These are phyloP conservation scores for Lipomyces chichibuensis DNA, from an alignment of 805 yeast species.

Conservation along the genomic window DNA sequence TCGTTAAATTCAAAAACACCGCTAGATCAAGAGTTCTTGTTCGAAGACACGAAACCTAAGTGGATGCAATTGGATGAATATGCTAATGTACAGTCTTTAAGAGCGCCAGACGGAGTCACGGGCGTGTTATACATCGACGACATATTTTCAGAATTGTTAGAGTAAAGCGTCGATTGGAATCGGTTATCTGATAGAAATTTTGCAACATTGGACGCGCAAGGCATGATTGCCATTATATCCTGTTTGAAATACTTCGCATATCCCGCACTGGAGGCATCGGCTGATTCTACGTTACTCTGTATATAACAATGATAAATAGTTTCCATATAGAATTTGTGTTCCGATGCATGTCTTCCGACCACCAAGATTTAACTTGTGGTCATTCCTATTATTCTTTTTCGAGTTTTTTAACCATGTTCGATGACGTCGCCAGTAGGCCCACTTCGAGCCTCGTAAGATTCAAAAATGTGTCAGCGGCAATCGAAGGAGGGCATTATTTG, in stretches of 20 bases:
- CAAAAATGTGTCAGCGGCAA: no score
- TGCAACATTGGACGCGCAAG: not conserved
- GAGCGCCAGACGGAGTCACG: not conserved
- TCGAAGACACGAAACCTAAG: not conserved
- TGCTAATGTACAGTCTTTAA: not conserved
- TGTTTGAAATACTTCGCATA: not conserved
- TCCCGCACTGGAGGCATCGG: not conserved
- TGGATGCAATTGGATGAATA: not conserved
- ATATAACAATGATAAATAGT: not conserved
- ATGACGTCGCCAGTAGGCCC: not conserved
- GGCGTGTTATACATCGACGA: not conserved
- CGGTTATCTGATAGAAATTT: no score
- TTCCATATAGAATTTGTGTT: not conserved
- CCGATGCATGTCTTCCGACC: not conserved
- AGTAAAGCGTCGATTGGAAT: no score
- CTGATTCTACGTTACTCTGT: not conserved
- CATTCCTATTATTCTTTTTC: no score
- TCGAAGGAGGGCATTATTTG: no score
- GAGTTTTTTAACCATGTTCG: not conserved
- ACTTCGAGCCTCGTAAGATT: not conserved
- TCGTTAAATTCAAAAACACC: not conserved
- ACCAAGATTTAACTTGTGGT: not conserved
- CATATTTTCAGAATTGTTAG: not conserved
- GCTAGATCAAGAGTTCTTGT: not conserved
- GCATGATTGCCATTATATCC: not conserved